phyloP scores from a whole-genome alignment of 139 green algal species.

The Chlorella sp. region DNA sequence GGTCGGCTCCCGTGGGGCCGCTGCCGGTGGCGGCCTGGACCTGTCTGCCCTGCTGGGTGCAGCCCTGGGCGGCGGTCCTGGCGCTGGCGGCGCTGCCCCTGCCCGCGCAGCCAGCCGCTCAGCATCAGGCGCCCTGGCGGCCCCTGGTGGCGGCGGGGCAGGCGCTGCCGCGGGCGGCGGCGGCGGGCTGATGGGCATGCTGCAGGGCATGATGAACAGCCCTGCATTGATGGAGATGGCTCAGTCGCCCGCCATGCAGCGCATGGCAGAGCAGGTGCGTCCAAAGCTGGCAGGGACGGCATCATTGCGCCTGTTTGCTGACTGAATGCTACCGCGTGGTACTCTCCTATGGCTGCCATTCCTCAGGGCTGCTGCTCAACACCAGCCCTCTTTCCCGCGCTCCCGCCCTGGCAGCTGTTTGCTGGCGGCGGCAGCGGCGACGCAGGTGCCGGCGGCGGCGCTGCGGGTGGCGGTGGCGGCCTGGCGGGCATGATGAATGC shows the following conservation, averaged over 20 bases:
- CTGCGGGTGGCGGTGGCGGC: conserved; percentile 7
- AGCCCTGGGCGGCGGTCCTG: no score
- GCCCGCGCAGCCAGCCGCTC: no score
- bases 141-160: neutral
- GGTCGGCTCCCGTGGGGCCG: neutral
- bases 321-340: no score
- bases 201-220: conserved; percentile 31
- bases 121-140: no score
- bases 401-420: conserved; percentile 1
- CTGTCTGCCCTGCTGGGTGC: neutral
- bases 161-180: conserved; percentile 4
- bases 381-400: neutral
- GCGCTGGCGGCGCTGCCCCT: no score
- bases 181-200: conserved; percentile 35
- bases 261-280: conserved; percentile 38
- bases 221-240: conserved; percentile 38
- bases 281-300: neutral
- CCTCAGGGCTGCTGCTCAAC: neutral
- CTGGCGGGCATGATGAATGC: conserved; percentile 32
- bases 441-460: neutral
- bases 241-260: conserved; percentile 45
- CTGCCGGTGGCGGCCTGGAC: neutral
- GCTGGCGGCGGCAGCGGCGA: neutral
- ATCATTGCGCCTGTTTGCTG: neutral
- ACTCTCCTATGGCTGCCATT: no score